A percentile compares a stretch with the other conserved stretches of the same genome.
These are phyloP conservation scores for Fraxinus excelsior DNA, from an alignment of 257 asterid species.

Conservation along the genomic window DNA sequence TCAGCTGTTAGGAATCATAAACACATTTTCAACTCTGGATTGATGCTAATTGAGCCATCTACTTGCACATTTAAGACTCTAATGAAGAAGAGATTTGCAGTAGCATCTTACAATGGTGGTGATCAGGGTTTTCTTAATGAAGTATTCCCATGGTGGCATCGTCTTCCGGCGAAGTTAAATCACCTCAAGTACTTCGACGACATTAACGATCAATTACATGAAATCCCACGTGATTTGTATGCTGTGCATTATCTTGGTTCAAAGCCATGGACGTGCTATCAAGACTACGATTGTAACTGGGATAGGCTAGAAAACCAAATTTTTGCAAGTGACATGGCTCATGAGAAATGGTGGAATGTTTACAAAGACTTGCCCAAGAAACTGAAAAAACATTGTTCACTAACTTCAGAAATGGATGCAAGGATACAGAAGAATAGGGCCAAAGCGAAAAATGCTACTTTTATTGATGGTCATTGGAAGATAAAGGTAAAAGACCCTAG, in stretches of 20 bases:
- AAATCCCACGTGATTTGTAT: slow-evolving; percentile 18
- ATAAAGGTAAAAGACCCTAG: slow-evolving; percentile 54
- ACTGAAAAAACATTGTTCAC: slow-evolving; percentile 44
- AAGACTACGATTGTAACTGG: slow-evolving; percentile 83
- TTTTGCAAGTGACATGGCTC: slow-evolving; percentile 68
- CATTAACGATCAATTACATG: slow-evolving; percentile 6
- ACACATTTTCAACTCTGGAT: slow-evolving; percentile 72
- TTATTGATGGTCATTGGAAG: slow-evolving; percentile 62
- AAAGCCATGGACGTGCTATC: slow-evolving; percentile 82
- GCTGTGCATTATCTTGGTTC: slow-evolving; percentile 68
- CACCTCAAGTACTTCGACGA: slow-evolving; percentile 42
- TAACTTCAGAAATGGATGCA: slow-evolving; percentile 42
- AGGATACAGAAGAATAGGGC: slow-evolving; percentile 34
- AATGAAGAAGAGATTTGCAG: slow-evolving; percentile 45
- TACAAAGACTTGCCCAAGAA: slow-evolving; percentile 50
- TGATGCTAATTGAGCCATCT: slow-evolving; percentile 76
- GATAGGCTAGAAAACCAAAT: slow-evolving; percentile 31
- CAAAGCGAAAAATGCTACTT: slow-evolving; percentile 39
- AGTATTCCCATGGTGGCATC: slow-evolving; percentile 81
- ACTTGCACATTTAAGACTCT: slow-evolving; percentile 49
- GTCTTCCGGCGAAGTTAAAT: slow-evolving; percentile 51
- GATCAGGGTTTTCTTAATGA: slow-evolving; percentile 83
- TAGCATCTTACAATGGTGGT: slow-evolving; percentile 72
- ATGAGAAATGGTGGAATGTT: slow-evolving; percentile 64
- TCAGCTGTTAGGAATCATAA: slow-evolving; percentile 44